Conservation (phyloP, 495 filamentous ascomycete genomes). For the Lichenothelia convexa region DNA sequence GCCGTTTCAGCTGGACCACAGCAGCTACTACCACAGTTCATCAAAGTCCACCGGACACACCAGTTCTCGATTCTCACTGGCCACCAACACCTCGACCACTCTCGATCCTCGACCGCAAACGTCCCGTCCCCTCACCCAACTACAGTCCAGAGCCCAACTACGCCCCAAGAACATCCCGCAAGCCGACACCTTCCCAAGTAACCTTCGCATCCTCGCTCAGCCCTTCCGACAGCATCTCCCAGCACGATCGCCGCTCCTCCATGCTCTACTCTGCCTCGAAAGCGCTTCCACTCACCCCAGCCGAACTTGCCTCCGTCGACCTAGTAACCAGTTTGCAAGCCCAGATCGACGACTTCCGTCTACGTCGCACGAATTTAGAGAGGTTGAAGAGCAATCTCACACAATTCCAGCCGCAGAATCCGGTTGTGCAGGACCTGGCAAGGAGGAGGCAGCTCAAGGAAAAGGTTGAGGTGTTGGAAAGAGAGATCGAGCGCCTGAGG, state of each 20-base stretch:
- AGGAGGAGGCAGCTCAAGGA: constrained; percentile 50
- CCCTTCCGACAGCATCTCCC: background rate
- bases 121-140: constrained; percentile 1
- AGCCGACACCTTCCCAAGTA: background rate
- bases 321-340: constrained; percentile 50
- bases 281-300: constrained; percentile 36
- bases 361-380: constrained; percentile 50
- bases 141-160: too few relatives aligned
- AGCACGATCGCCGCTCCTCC: background rate
- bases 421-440: constrained; percentile 36
- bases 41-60: constrained; percentile 25
- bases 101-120: too few relatives aligned
- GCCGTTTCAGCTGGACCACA: constrained; percentile 59
- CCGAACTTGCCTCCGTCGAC: constrained; percentile 37
- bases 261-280: constrained; percentile 26
- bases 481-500: constrained; percentile 61
- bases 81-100: background rate
- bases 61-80: background rate
- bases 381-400: constrained; percentile 19
- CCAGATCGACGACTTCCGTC: constrained; percentile 41
- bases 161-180: too few relatives aligned
- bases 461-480: constrained; percentile 48
- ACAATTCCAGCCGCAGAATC: constrained; percentile 30
- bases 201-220: background rate
- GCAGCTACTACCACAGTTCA: constrained; percentile 38